Evolutionary conservation across 176 grass and related monocot genomes (phyloP).

Genomic region (Carex parvula): DNA sequence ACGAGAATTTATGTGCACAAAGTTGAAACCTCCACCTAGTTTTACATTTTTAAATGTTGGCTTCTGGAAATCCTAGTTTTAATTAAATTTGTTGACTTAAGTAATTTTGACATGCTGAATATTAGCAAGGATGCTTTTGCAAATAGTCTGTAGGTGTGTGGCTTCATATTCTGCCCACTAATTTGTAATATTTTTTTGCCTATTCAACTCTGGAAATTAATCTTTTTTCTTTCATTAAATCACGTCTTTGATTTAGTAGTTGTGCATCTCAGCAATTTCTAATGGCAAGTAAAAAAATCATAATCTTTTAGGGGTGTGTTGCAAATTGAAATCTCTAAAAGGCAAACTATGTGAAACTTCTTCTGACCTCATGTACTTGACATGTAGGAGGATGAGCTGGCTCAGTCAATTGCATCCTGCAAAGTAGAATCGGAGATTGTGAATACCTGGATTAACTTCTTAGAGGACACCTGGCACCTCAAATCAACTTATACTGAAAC

Average conservation of each 20-base stretch:
- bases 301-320: background rate
- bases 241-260: background rate
- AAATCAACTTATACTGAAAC: constrained; percentile 69
- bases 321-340: constrained; percentile 1
- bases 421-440: constrained; percentile 81
- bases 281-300: background rate
- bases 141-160: background rate
- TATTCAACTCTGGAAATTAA: background rate
- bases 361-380: constrained; percentile 16
- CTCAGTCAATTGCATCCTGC: constrained; percentile 82
- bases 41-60: background rate
- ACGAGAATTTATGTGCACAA: background rate
- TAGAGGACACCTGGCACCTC: constrained; percentile 94
- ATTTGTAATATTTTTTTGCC: background rate
- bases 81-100: background rate
- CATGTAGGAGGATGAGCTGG: constrained; percentile 82
- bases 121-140: background rate
- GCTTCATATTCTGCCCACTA: background rate
- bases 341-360: background rate
- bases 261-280: background rate
- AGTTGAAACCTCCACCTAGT: background rate
- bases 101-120: background rate
- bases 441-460: constrained; percentile 94
- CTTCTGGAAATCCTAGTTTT: background rate
- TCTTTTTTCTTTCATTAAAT: background rate